Evolutionary conservation across 495 filamentous ascomycete species (phyloP).

Genomic region (Penicillium flavigenum): DNA sequence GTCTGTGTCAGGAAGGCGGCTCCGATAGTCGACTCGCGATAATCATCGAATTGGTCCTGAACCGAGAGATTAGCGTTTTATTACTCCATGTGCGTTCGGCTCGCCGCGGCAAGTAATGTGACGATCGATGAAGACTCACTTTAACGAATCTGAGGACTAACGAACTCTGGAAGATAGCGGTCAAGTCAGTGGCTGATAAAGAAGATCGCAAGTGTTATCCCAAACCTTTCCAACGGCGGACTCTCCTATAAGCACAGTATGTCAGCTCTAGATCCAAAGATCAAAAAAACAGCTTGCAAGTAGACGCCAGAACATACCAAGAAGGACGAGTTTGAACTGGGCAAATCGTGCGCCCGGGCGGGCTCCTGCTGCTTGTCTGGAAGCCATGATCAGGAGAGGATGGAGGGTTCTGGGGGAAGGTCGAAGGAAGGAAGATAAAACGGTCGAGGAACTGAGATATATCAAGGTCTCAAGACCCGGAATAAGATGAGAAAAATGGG

Average conservation of each 20-base stretch:
- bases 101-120: neutral
- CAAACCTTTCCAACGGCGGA: conserved; percentile 96
- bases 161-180: conserved; percentile 67
- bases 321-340: conserved; percentile 96
- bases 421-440: conserved; percentile 10
- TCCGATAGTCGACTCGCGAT: conserved; percentile 98
- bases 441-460: conserved; percentile 2
- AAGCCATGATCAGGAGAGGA: conserved; percentile 61
- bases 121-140: conserved; percentile 48
- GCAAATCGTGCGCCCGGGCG: conserved; percentile 84
- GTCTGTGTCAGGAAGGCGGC: conserved; percentile 98
- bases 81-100: neutral
- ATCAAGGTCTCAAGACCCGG: neutral
- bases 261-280: conserved; percentile 8
- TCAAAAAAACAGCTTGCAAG: neutral
- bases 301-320: conserved; percentile 61
- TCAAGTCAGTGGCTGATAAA: conserved; percentile 35
- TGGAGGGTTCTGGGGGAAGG: conserved; percentile 7
- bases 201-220: conserved; percentile 24
- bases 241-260: conserved; percentile 62
- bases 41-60: conserved; percentile 99
- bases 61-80: conserved; percentile 12
- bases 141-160: conserved; percentile 97
- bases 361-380: conserved; percentile 72
- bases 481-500: neutral